phyloP scores from a whole-genome alignment of 78 protist genomes.

The Chrysochromulina parva region DNA sequence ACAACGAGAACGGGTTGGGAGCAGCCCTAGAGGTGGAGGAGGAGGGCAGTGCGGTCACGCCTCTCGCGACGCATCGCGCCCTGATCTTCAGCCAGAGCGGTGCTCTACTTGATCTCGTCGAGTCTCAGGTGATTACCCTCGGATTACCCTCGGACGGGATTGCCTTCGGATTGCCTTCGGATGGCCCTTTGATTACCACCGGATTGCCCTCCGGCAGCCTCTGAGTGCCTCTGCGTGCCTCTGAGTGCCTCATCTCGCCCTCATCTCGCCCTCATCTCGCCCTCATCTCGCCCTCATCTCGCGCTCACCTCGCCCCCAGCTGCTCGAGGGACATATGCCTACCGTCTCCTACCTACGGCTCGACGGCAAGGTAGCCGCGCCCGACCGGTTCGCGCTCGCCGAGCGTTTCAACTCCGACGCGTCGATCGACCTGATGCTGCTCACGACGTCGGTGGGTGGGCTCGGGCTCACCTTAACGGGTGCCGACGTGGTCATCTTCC shows the following conservation, averaged over 20 bases:
- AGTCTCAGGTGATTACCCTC: neutral
- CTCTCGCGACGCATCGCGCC: constrained; percentile 68
- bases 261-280: too few relatives aligned
- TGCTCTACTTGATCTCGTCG: constrained; percentile 81
- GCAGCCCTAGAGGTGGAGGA: neutral
- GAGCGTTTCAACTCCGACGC: constrained; percentile 85
- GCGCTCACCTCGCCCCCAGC: constrained; percentile 7
- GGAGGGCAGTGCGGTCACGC: neutral
- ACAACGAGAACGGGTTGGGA: too few relatives aligned
- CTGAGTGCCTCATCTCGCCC: too few relatives aligned
- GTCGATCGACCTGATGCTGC: constrained; percentile 84
- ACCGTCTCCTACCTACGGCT: constrained; percentile 78
- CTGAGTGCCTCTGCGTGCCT: too few relatives aligned
- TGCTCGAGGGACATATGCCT: constrained; percentile 74
- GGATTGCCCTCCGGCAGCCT: too few relatives aligned
- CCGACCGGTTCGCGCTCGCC: constrained; percentile 71
- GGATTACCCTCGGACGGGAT: too few relatives aligned
- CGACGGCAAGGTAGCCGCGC: constrained; percentile 71
- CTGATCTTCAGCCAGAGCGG: constrained; percentile 86
- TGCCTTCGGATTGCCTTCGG: too few relatives aligned
- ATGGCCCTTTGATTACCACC: too few relatives aligned
- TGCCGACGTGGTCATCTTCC: constrained; percentile 96
- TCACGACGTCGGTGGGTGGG: constrained; percentile 97
- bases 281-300: too few relatives aligned
- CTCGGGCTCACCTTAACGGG: constrained; percentile 90